Evolutionary conservation across 1,284 basidiomycete genomes (phyloP), one percentile per base, ranked within the genome.

Genomic region (Rhodotorula sp.): DNA sequence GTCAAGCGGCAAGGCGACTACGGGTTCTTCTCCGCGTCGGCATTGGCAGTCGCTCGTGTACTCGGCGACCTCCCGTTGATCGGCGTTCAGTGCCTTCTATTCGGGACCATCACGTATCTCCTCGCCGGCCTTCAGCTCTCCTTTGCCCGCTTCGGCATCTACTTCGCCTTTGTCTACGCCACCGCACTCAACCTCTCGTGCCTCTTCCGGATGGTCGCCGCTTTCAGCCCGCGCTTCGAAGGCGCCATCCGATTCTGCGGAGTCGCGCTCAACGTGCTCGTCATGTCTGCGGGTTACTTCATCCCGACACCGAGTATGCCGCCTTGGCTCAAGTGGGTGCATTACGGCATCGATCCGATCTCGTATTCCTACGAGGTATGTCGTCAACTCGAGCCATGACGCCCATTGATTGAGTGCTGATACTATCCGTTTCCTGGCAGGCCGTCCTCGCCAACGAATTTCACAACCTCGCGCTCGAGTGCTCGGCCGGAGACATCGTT

Each of bases 401-500:
- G 31, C 23, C 52, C 31, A 18, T 15, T 10, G 20, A 51, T 23
- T 10, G 49, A 51, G 20, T 51, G 54, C 34, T 59, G 58, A 66
- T 31, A 7, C 51, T 4, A 31, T 43, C 23, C 51, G 3, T 52
- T 23, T 52, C 23, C 10, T n/a, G 21, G 23, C 8, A 76, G 67
- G 74, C 73, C 5, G 71, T 77, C 47, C 73, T 73, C 59, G 71
- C 71, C 43, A 78, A 79, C 77, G 78, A 79, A 64, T 79, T 79
- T 68, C 68, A 70, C 43, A 51, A 61, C 16, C 72, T 65, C 48
- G 68, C 87, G 84, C 80, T 92, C 61, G 83, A 83, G 3, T 93
- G 91, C 76, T 88, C 91, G 77, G 87, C 88, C 20, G 83, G 80
- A 48, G 88, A 87, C 76, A 84, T 92, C 65, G 85, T 91, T 47